Percentiles rank a stretch among this genome's conserved stretches.
Conservation (phyloP, 495 filamentous ascomycete species). For the Daldinia childiae region DNA sequence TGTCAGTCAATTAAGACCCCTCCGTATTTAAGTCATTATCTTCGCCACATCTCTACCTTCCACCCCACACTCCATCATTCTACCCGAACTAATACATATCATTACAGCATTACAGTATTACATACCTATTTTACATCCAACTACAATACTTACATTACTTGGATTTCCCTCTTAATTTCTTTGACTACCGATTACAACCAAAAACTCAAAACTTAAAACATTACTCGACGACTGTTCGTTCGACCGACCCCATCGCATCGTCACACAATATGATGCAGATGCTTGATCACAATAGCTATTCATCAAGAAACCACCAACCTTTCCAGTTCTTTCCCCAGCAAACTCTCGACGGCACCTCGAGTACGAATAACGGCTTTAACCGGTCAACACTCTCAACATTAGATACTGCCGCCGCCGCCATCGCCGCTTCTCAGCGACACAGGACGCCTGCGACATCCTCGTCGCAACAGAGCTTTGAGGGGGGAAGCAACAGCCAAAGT, state of each 20-base stretch:
- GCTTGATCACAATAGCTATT: slow-evolving; percentile 37
- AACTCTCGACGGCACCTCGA: slow-evolving; percentile 24
- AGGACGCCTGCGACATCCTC: slow-evolving; percentile 42
- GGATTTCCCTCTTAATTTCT: slow-evolving; percentile 15
- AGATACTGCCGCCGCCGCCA: slow-evolving; percentile 49
- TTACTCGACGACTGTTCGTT: slow-evolving; percentile 10
- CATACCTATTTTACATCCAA: neutral
- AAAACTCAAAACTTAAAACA: slow-evolving; percentile 10
- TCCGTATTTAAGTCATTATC: slow-evolving; percentile 32
- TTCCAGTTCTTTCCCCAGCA: slow-evolving; percentile 32
- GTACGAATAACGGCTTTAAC: slow-evolving; percentile 24
- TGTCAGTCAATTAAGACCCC: slow-evolving; percentile 25
- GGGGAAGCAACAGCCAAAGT: slow-evolving; percentile 40
- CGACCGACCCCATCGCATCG: slow-evolving; percentile 28
- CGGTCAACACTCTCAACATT: slow-evolving; percentile 49
- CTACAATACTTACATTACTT: slow-evolving; percentile 4
- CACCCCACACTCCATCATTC: slow-evolving; percentile 38
- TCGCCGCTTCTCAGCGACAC: slow-evolving; percentile 44
- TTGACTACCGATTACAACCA: slow-evolving; percentile 7
- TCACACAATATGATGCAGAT: slow-evolving; percentile 43
- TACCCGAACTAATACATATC: slow-evolving; percentile 28
- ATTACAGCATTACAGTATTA: slow-evolving; percentile 8
- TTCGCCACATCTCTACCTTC: slow-evolving; percentile 33
- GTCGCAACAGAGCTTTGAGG: slow-evolving; percentile 36
- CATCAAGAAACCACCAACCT: slow-evolving; percentile 30